Percentiles rank a stretch among this genome's conserved stretches.
Evolutionary conservation across 116 monocot genomes (phyloP).

Genomic region (Dioscorea cayenensis): DNA sequence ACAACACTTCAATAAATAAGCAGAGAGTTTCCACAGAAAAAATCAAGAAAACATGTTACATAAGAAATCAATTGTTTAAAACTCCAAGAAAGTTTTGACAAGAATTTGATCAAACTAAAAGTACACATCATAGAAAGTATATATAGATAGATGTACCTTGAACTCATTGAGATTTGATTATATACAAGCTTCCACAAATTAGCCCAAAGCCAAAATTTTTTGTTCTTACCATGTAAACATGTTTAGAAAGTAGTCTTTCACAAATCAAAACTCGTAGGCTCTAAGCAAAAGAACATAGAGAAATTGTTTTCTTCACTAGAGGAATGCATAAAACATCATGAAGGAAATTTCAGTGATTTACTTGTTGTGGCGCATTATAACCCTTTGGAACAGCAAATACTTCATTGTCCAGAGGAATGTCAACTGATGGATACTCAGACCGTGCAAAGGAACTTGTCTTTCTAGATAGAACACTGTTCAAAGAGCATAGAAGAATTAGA

Average conservation of each 20-base stretch:
- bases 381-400: constrained; percentile 75
- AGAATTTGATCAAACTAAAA: too few relatives aligned
- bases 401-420: constrained; percentile 73
- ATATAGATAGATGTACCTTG: too few relatives aligned
- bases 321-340: background rate
- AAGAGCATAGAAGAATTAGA: constrained; percentile 26
- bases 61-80: background rate
- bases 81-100: too few relatives aligned
- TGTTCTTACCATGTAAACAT: too few relatives aligned
- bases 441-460: constrained; percentile 68
- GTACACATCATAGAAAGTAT: too few relatives aligned
- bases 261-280: too few relatives aligned
- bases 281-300: too few relatives aligned
- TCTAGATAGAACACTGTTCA: constrained; percentile 27
- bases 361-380: constrained; percentile 81
- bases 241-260: too few relatives aligned
- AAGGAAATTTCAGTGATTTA: constrained; percentile 7
- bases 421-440: constrained; percentile 60
- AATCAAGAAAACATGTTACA: background rate
- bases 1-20: constrained; percentile 1
- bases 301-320: background rate
- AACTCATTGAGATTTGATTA: too few relatives aligned
- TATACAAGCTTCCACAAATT: too few relatives aligned
- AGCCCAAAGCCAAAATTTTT: too few relatives aligned
- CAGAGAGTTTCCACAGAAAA: background rate